Evolutionary conservation across 345 rosid genomes (phyloP), one percentile per base, ranked within the genome.

Genomic region (Gynandropsis gynandra): DNA sequence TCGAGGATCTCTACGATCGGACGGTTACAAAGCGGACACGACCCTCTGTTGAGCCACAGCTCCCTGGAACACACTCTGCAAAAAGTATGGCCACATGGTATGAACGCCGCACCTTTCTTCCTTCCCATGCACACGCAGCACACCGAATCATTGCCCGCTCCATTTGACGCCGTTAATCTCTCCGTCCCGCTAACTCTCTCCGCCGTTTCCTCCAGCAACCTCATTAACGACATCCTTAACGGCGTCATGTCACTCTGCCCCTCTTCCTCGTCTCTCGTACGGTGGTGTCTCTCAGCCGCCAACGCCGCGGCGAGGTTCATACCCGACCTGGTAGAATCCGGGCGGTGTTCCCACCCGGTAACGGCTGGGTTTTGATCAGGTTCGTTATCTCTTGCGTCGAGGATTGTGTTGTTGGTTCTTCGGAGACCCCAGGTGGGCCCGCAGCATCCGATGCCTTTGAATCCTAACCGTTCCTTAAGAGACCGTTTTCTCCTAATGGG

Each of bases 261-360:
- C 18, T 32, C 62, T 4, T 7, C 38, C 17, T 9, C 0, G 4
- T 62, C 73, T 53, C 66, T 77, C 7, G 53, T 69, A 50, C 86
- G 54, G 42, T 67, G 71, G 21, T 80, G 80, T 19, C 95, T 54
- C 70, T 87, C 98, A 11, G 83, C 92, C 12, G 95, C 95, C 42
- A 90, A 67, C 15, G 98, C 96, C 21, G 90, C 67, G 14, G 98
- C 98, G 1, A 90, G 87, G 64, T 90, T 90, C 89, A 84, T 87
- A 10, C 80, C 72, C 47, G 75, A 11, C 16, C 55, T 52, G 34
- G 65, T 24, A 37, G 72, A 54, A 15, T 4, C 35, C 32, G 55
- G 57, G 21, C 41, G 57, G 11, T 56, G 67, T 46, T 46, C 68
- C 45, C 74, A 24, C 8, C 6, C 39, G 13, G 24, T 11, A 20